Evolutionary conservation across 805 yeast species (phyloP).

Genomic region (Ogataea trehaloabstinens): DNA sequence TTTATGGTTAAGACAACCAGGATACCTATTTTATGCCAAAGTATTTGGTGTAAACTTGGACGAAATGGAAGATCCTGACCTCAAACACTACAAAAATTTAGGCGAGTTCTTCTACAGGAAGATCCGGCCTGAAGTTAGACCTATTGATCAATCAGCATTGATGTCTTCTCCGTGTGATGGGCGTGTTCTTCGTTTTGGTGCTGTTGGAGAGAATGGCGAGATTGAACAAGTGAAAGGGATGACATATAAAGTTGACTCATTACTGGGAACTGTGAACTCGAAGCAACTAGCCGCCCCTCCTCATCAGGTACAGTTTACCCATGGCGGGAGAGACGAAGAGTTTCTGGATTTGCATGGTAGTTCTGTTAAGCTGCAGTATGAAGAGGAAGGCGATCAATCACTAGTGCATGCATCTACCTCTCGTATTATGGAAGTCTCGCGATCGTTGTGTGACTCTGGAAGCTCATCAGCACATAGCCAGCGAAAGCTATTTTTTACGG

Average conservation of each 20-base stretch:
- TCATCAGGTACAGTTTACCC: constrained; percentile 34
- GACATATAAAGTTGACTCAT: constrained; percentile 85
- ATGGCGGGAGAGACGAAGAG: constrained; percentile 14
- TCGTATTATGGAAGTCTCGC: constrained; percentile 22
- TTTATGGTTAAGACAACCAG: constrained; percentile 80
- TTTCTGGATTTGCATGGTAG: constrained; percentile 16
- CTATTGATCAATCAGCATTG: constrained; percentile 60
- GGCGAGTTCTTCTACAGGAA: constrained; percentile 90
- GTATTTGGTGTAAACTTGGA: constrained; percentile 85
- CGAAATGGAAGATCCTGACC: constrained; percentile 83
- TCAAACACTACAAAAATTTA: constrained; percentile 70
- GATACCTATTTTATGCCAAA: constrained; percentile 72
- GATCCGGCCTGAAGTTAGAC: constrained; percentile 75
- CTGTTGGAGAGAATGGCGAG: constrained; percentile 65
- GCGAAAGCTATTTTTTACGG: constrained; percentile 77
- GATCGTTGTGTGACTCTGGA: constrained; percentile 4
- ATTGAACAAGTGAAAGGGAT: constrained; percentile 97
- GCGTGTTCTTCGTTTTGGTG: constrained; percentile 80
- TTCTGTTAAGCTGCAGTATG: constrained; percentile 36
- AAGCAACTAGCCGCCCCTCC: constrained; percentile 54
- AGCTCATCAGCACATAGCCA: constrained; percentile 32
- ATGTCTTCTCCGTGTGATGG: constrained; percentile 95
- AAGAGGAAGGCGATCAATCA: constrained; percentile 70
- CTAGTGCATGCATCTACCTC: constrained; percentile 29
- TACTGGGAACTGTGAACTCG: constrained; percentile 60